Evolutionary conservation across 148 eudicot genomes (phyloP).

Genomic region (Gaultheria prostrata): DNA sequence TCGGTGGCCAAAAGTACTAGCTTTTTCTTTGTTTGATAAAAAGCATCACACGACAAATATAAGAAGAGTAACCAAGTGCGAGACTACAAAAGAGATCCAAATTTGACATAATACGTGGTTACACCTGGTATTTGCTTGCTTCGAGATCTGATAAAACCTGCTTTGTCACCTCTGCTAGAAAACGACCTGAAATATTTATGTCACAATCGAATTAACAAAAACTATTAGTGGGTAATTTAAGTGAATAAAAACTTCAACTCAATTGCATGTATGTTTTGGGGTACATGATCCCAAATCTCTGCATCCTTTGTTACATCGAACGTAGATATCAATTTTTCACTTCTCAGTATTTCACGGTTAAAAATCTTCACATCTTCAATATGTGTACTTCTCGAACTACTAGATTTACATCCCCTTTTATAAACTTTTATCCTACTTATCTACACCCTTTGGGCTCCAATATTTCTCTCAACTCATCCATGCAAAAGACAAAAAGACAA

Average conservation of each 20-base stretch:
- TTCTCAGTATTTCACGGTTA: neutral
- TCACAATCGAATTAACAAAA: neutral
- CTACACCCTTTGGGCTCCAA: neutral
- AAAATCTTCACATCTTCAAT: neutral
- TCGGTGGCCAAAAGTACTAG: neutral
- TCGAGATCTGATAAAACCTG: slow-evolving; percentile 71
- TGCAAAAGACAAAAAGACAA: too few relatives aligned
- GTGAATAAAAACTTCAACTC: neutral
- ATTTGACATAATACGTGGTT: neutral
- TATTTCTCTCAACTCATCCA: too few relatives aligned
- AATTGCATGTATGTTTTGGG: neutral
- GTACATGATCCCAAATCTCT: neutral
- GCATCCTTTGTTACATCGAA: neutral
- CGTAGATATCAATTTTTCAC: neutral
- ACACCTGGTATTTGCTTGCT: slow-evolving; percentile 80
- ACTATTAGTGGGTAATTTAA: neutral
- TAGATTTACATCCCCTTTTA: neutral
- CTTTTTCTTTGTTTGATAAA: neutral
- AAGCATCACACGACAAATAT: neutral
- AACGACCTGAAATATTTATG: slow-evolving; percentile 52
- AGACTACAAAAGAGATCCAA: neutral
- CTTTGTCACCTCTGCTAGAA: slow-evolving; percentile 74
- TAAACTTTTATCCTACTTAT: neutral
- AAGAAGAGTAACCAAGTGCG: neutral
- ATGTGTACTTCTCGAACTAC: neutral